phyloP scores from a whole-genome alignment of 495 filamentous ascomycete species.

The Tuber magnatum region DNA sequence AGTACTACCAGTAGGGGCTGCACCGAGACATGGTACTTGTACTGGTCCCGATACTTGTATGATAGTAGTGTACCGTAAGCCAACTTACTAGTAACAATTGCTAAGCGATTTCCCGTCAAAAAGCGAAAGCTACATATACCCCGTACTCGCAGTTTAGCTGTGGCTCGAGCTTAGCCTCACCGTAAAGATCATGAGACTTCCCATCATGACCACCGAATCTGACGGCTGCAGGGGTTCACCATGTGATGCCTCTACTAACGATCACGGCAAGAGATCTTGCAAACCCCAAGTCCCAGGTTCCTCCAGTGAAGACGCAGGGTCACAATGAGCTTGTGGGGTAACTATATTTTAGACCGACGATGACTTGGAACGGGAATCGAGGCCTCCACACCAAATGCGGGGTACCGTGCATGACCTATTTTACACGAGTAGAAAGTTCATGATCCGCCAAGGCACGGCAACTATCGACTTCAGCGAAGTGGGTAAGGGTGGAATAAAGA shows the following conservation, averaged over 20 bases:
- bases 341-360: not conserved
- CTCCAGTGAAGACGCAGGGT: conserved; percentile 3
- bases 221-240: not conserved
- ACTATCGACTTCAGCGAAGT: not conserved
- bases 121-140: not conserved
- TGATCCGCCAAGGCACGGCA: not conserved
- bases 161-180: not conserved
- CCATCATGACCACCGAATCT: not conserved
- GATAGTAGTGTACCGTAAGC: not conserved
- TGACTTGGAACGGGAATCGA: not conserved
- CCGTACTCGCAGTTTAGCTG: not conserved
- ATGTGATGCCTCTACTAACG: not conserved
- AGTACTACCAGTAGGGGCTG: not conserved
- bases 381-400: not conserved
- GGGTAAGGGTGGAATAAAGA: not conserved
- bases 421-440: not conserved
- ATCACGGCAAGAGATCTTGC: not conserved
- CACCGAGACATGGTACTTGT: not conserved
- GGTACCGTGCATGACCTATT: conserved; percentile 1
- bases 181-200: not conserved
- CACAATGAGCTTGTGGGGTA: not conserved
- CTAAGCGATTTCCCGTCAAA: not conserved
- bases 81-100: not conserved
- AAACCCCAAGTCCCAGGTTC: conserved; percentile 2
- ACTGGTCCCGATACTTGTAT: not conserved